Evolutionary conservation across 1,284 basidiomycete species (phyloP).

Genomic region (Sanghuangporus baumii): DNA sequence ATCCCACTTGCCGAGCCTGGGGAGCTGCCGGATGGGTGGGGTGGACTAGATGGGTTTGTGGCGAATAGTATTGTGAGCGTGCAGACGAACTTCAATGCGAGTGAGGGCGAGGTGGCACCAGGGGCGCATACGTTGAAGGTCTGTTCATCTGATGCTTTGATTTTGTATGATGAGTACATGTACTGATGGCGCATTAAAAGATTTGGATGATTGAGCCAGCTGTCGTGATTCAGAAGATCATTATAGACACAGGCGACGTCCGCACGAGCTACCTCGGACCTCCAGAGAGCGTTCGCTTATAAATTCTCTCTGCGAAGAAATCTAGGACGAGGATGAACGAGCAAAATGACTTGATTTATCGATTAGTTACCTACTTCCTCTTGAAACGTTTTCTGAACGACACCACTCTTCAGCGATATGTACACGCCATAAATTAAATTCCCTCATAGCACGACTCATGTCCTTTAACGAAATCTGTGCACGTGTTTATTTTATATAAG

Average conservation of each 20-base stretch:
- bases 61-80: slow-evolving; percentile 44
- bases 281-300: slow-evolving; percentile 45
- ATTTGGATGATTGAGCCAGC: slow-evolving; percentile 56
- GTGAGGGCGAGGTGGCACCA: slow-evolving; percentile 45
- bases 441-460: neutral
- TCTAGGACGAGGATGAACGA: too few relatives aligned
- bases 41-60: slow-evolving; percentile 44
- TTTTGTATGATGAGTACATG: slow-evolving; percentile 19
- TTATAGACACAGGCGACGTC: slow-evolving; percentile 50
- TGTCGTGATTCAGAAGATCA: slow-evolving; percentile 56
- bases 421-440: neutral
- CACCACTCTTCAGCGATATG: too few relatives aligned
- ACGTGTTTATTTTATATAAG: neutral
- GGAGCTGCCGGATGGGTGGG: slow-evolving; percentile 45
- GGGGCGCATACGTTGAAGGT: neutral
- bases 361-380: too few relatives aligned
- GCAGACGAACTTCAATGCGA: slow-evolving; percentile 34
- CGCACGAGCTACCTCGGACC: slow-evolving; percentile 53
- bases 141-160: neutral
- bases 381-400: too few relatives aligned
- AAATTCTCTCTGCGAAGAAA: neutral
- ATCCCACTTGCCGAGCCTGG: slow-evolving; percentile 46
- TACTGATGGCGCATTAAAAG: neutral
- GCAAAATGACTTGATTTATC: too few relatives aligned
- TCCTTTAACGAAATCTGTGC: neutral